Evolutionary conservation across 805 yeast genomes (phyloP).

Genomic region (Brettanomyces custersianus): DNA sequence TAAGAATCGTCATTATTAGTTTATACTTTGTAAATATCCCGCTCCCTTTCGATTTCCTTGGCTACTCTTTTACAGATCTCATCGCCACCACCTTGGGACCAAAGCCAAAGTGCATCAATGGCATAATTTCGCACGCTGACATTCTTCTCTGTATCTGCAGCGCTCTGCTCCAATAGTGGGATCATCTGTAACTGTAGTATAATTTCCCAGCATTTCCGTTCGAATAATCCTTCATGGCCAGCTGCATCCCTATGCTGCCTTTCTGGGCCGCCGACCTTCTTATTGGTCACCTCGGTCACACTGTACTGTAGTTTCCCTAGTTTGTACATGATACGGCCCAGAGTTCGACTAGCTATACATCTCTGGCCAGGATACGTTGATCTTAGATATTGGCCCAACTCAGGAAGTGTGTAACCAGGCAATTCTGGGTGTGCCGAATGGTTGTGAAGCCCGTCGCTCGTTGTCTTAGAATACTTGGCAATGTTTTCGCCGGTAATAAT

Average conservation of each 20-base stretch:
- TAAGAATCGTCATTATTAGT: neutral
- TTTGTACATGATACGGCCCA: constrained; percentile 82
- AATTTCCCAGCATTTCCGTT: constrained; percentile 60
- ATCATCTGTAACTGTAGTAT: constrained; percentile 53
- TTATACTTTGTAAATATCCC: constrained; percentile 1
- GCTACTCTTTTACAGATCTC: constrained; percentile 14
- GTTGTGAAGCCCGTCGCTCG: constrained; percentile 69
- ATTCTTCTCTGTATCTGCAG: constrained; percentile 54
- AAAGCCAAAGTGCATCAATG: constrained; percentile 83
- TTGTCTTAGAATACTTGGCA: constrained; percentile 5
- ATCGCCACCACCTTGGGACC: constrained; percentile 52
- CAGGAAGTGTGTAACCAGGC: constrained; percentile 88
- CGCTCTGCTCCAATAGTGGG: constrained; percentile 57
- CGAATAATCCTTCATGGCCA: constrained; percentile 34
- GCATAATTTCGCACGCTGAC: constrained; percentile 77
- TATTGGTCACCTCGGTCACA: constrained; percentile 23
- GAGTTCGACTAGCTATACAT: constrained; percentile 73
- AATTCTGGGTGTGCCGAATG: constrained; percentile 82
- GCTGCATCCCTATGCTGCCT: constrained; percentile 24
- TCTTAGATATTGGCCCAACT: constrained; percentile 68
- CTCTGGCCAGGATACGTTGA: constrained; percentile 81
- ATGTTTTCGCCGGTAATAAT: constrained; percentile 37
- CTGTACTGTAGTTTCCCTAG: constrained; percentile 52
- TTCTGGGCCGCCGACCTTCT: constrained; percentile 24
- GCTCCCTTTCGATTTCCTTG: constrained; percentile 4